A percentile compares a stretch with the other conserved stretches of the same genome.
These are phyloP conservation scores for Calophaca sinica DNA, from an alignment of 306 rosid species.

Conservation along the genomic window DNA sequence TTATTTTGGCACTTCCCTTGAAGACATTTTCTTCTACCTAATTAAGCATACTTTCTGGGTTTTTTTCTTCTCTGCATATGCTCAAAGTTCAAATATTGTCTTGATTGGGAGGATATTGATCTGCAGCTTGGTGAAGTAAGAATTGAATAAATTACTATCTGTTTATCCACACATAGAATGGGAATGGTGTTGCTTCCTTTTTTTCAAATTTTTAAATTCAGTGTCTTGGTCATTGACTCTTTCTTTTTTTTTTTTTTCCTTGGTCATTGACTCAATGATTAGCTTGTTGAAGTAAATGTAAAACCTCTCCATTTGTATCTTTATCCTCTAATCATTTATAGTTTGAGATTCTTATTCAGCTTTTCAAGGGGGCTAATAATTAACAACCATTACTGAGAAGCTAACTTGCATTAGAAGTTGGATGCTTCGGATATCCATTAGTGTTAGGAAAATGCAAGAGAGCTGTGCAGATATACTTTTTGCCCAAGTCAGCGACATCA, in stretches of 20 bases:
- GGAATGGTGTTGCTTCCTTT: background rate
- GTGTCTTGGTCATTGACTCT: background rate
- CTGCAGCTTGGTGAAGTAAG: background rate
- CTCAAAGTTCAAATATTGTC: conserved; percentile 13
- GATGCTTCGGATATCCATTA: conserved; percentile 37
- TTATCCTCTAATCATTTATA: conserved; percentile 40
- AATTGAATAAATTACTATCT: background rate
- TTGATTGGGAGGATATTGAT: background rate
- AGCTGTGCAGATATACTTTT: conserved; percentile 12
- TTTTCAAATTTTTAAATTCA: background rate
- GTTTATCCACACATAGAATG: background rate
- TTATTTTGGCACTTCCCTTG: background rate
- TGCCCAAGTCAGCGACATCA: conserved; percentile 47
- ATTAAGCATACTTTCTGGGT: background rate
- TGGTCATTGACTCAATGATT: conserved; percentile 32
- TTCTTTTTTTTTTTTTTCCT: too few species aligned
- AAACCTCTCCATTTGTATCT: conserved; percentile 3
- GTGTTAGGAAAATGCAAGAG: background rate
- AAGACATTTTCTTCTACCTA: background rate
- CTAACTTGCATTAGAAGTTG: conserved; percentile 36
- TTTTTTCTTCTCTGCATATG: background rate
- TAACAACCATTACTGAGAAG: conserved; percentile 40
- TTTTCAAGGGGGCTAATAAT: conserved; percentile 27
- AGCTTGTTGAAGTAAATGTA: background rate
- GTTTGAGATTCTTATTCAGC: conserved; percentile 38